Evolutionary conservation across 805 yeast species (phyloP).

Genomic region (Phaffomyces opuntiae): DNA sequence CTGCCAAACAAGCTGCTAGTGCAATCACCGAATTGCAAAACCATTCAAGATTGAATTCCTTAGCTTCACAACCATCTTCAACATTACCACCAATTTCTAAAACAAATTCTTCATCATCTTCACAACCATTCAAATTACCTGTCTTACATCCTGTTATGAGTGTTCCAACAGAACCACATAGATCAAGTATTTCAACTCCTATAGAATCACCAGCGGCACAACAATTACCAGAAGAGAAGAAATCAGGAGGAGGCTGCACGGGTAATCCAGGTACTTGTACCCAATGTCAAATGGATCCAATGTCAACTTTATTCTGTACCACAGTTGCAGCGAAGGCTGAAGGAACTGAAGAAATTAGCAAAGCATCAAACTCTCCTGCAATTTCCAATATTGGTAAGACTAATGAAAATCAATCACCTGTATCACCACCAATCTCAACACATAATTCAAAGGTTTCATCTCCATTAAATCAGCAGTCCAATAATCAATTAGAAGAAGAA

Average conservation of each 20-base stretch:
- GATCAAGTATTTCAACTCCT: slow-evolving; percentile 23
- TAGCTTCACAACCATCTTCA: slow-evolving; percentile 17
- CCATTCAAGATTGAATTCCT: slow-evolving; percentile 17
- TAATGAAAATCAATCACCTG: slow-evolving; percentile 19
- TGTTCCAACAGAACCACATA: slow-evolving; percentile 34
- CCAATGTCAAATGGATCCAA: slow-evolving; percentile 80
- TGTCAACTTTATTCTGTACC: slow-evolving; percentile 83
- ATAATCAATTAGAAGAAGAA: slow-evolving; percentile 13
- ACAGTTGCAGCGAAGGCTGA: slow-evolving; percentile 56
- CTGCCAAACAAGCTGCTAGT: slow-evolving; percentile 37
- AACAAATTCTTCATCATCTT: slow-evolving; percentile 17
- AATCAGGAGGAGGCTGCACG: slow-evolving; percentile 51
- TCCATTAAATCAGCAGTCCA: slow-evolving; percentile 11
- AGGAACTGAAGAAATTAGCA: slow-evolving; percentile 6
- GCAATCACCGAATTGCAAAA: slow-evolving; percentile 24
- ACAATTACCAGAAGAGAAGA: slow-evolving; percentile 4
- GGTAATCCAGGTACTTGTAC: slow-evolving; percentile 85
- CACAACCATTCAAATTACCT: slow-evolving; percentile 35
- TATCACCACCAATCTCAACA: slow-evolving; percentile 21
- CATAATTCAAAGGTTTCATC: slow-evolving; percentile 24
- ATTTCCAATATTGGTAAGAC: neutral
- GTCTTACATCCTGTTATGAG: slow-evolving; percentile 63
- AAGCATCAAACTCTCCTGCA: neutral
- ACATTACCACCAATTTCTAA: slow-evolving; percentile 34
- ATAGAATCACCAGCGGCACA: slow-evolving; percentile 1